Evolutionary conservation across 495 filamentous ascomycete genomes (phyloP).

Genomic region (Neurospora cerealis): DNA sequence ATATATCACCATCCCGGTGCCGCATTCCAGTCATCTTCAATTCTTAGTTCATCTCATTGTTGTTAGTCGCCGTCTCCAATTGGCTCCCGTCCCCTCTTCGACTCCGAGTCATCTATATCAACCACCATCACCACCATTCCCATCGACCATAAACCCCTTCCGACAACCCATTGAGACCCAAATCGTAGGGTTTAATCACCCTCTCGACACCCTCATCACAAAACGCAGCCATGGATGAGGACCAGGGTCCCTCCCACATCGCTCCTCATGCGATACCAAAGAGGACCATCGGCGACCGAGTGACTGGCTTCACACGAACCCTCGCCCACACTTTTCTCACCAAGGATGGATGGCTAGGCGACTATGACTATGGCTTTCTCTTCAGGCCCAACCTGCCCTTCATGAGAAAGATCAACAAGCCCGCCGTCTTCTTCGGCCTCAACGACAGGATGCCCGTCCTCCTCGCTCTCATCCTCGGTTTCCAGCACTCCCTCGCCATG

Average conservation of each 20-base stretch:
- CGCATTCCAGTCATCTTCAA: background rate
- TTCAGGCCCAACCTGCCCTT: constrained; percentile 80
- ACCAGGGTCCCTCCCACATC: constrained; percentile 36
- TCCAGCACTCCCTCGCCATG: constrained; percentile 43
- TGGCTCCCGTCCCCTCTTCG: background rate
- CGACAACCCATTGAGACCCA: background rate
- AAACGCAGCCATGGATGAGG: constrained; percentile 31
- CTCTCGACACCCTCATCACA: background rate
- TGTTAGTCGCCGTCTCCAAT: background rate
- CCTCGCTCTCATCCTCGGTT: constrained; percentile 51
- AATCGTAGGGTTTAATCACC: background rate
- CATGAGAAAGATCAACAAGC: constrained; percentile 51
- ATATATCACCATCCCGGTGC: background rate
- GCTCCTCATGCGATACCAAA: constrained; percentile 22
- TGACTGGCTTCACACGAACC: constrained; percentile 22
- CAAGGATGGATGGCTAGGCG: constrained; percentile 66
- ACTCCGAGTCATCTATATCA: background rate
- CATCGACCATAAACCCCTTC: background rate
- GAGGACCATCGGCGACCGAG: constrained; percentile 20
- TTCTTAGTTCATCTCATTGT: background rate
- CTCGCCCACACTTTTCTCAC: constrained; percentile 33
- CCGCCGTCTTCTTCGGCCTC: constrained; percentile 80
- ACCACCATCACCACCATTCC: background rate
- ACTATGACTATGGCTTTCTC: constrained; percentile 68
- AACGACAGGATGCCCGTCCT: constrained; percentile 75